Evolutionary conservation across 2,329 filamentous ascomycete species (phyloP), one percentile per base, ranked within the genome.

Genomic region (Microsporum canis): DNA sequence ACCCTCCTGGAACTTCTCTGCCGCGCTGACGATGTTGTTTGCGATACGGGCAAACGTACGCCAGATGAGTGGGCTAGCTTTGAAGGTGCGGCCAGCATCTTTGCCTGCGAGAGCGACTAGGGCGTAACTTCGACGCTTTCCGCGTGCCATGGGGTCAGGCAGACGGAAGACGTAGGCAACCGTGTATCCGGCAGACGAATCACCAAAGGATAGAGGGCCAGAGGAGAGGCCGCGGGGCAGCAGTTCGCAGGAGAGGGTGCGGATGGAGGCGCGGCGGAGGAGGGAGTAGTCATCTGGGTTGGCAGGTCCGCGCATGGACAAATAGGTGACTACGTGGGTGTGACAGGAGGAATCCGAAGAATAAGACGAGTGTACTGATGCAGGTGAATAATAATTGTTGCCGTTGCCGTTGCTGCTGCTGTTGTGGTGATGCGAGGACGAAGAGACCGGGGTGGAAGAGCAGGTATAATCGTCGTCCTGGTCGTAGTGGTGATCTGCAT

Each of bases 101-200:
- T 79, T 80, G 2, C 81, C 81, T 3, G 79, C 80, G 59, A 84
- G 75, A 10, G 81, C 81, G 58, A 84, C 76, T 33, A 84, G 74
- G 1, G 82, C 81, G 70, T 84, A 84, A 41, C 78, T 80, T 60
- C 82, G 78, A 62, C 79, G 76, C 62, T 80, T 78, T 39, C 82
- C 82, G 60, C 82, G 79, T 7, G 82, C 81, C 69, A 81, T 78
- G 14, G 80, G 80, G 66, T 84, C 82, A 12, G 79, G 79, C 17
- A 84, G 75, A 51, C 81, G 80, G 69, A 84, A 84, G 45, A 82
- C 77, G 67, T 82, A 84, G 47, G 82, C 81, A 59, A 84, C 81
- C 17, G 81, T 83, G 71, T 83, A 82, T 59, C 82, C 82, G 4
- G 79, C 76, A 23, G 75, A 75, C 0, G 78, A 74, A 63, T 84